These are phyloP conservation scores for Cucumis hystrix DNA, from an alignment of 306 rosid species.

Conservation along the genomic window DNA sequence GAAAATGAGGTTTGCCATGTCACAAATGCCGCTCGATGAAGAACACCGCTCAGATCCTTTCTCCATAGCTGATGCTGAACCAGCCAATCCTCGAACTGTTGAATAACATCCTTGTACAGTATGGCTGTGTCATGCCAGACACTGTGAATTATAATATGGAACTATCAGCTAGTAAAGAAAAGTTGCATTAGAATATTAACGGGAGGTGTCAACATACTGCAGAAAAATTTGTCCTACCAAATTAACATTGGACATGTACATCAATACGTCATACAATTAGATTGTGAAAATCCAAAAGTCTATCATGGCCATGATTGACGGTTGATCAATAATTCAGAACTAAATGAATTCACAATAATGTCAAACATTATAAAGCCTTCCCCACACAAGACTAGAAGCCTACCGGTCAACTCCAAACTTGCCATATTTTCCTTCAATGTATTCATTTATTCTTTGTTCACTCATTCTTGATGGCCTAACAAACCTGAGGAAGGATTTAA, in stretches of 20 bases:
- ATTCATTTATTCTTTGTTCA: constrained; percentile 52
- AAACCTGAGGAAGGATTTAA: constrained; percentile 42
- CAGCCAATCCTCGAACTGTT: constrained; percentile 77
- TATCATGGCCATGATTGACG: background rate
- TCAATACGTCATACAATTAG: background rate
- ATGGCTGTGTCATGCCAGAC: constrained; percentile 98
- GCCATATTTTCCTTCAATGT: constrained; percentile 85
- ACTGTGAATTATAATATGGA: constrained; percentile 20
- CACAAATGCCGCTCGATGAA: constrained; percentile 63
- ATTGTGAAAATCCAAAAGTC: background rate
- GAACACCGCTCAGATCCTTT: constrained; percentile 27
- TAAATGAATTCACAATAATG: background rate
- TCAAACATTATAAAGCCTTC: constrained; percentile 3
- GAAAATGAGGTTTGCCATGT: constrained; percentile 46
- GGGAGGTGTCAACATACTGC: background rate
- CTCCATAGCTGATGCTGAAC: constrained; percentile 47
- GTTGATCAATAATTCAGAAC: background rate
- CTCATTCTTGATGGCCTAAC: constrained; percentile 81
- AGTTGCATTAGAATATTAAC: background rate
- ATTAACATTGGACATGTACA: background rate
- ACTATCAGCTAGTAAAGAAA: background rate
- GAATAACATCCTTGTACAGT: constrained; percentile 57
- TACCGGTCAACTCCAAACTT: constrained; percentile 88
- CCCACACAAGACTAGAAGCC: constrained; percentile 9
- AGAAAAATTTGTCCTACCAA: background rate